A percentile compares a stretch with the other conserved stretches of the same genome.
phyloP scores from a whole-genome alignment of 768 basidiomycete species.

The Rhodotorula paludigena region DNA sequence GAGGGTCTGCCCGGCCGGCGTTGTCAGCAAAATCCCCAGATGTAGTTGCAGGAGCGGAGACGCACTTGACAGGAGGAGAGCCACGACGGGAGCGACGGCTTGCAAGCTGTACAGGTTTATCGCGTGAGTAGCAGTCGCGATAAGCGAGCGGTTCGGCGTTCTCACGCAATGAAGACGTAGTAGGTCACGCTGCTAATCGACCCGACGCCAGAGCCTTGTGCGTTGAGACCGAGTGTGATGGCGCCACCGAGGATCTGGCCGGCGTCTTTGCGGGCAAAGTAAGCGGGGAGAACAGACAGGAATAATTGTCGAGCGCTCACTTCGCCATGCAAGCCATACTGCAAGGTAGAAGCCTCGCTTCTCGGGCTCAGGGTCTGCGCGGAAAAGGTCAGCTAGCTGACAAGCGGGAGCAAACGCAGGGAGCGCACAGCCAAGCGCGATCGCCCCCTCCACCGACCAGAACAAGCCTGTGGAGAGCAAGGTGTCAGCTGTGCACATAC shows the following conservation, averaged over 20 bases:
- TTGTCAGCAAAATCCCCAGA: background rate
- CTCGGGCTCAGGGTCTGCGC: conserved; percentile 3
- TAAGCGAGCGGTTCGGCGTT: too few species aligned
- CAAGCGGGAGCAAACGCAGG: background rate
- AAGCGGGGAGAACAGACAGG: background rate
- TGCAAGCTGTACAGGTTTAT: too few species aligned
- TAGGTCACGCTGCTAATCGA: background rate
- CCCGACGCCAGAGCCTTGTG: conserved; percentile 16
- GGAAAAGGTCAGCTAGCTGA: background rate
- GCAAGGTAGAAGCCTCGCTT: conserved; percentile 31
- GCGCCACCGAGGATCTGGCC: conserved; percentile 45
- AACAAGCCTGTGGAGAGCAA: conserved; percentile 36
- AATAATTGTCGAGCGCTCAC: background rate
- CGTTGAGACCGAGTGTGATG: conserved; percentile 45
- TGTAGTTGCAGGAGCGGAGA: background rate
- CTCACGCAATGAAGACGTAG: conserved; percentile 31
- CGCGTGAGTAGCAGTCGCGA: too few species aligned
- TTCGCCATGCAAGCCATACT: conserved; percentile 41
- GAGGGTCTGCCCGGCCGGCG: background rate
- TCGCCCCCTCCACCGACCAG: conserved; percentile 41
- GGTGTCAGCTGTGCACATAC: too few species aligned
- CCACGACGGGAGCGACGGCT: conserved; percentile 8
- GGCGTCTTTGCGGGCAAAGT: conserved; percentile 17
- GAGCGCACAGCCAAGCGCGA: conserved; percentile 44
- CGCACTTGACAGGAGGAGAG: conserved; percentile 2